These are phyloP conservation scores for Cladosporium sp. DNA, from an alignment of 2,329 filamentous ascomycete species.

Conservation along the genomic window DNA sequence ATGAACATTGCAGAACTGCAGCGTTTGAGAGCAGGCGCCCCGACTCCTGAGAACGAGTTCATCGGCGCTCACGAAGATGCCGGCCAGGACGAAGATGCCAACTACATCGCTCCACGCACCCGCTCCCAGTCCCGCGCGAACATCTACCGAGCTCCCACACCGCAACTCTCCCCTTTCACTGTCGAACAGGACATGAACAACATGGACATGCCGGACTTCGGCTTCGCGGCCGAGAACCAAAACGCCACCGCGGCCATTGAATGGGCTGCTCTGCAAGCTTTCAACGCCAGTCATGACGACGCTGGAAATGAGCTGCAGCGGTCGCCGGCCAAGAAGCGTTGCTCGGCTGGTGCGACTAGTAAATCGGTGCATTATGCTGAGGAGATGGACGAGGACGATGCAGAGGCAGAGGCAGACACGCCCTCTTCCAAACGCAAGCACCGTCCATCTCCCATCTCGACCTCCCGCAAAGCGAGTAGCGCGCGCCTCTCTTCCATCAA, in stretches of 20 bases:
- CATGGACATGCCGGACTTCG: background rate
- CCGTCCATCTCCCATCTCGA: constrained; percentile 1
- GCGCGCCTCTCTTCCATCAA: background rate
- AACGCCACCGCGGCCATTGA: background rate
- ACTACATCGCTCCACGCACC: background rate
- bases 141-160: background rate
- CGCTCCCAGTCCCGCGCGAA: background rate
- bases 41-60: constrained; percentile 1
- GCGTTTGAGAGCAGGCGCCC: background rate
- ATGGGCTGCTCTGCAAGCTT: constrained; percentile 1
- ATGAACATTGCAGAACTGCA: constrained; percentile 8
- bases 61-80: background rate
- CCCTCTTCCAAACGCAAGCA: background rate
- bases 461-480: constrained; percentile 7
- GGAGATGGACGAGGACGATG: background rate
- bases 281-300: background rate
- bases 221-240: background rate
- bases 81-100: background rate
- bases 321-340: background rate
- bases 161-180: background rate
- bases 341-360: background rate
- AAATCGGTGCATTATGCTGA: constrained; percentile 10
- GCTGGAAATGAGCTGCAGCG: too few species aligned
- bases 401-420: background rate
- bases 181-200: background rate